phyloP scores from a whole-genome alignment of 2,329 filamentous ascomycete species.

The Aspergillus ochraceoroseus region DNA sequence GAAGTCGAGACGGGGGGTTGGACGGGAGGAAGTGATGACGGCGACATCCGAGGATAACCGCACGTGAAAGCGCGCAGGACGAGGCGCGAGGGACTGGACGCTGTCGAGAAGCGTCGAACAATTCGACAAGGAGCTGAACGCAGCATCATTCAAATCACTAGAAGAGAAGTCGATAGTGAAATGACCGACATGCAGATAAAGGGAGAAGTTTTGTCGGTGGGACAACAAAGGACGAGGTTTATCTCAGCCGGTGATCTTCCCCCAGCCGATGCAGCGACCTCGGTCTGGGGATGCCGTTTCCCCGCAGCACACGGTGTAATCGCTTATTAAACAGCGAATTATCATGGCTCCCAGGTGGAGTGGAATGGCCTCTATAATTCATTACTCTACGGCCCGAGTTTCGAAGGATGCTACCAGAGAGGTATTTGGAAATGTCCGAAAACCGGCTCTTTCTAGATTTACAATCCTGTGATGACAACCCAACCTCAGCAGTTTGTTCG shows the following conservation, averaged over 20 bases:
- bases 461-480: too few relatives aligned
- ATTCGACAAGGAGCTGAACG: constrained; percentile 35
- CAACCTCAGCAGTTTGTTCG: too few relatives aligned
- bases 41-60: constrained; percentile 50
- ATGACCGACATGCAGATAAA: constrained; percentile 1
- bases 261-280: constrained; percentile 12
- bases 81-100: constrained; percentile 24
- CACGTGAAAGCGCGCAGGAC: constrained; percentile 35
- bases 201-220: neutral
- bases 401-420: too few relatives aligned
- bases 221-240: constrained; percentile 1
- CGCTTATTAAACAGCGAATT: neutral
- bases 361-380: too few relatives aligned
- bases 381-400: too few relatives aligned
- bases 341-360: too few relatives aligned
- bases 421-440: neutral
- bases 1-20: constrained; percentile 58
- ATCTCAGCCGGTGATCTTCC: neutral
- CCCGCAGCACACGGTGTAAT: too few relatives aligned
- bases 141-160: constrained; percentile 28
- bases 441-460: neutral
- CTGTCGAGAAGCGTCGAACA: constrained; percentile 30
- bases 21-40: constrained; percentile 48
- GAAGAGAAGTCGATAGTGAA: neutral
- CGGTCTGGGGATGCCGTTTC: constrained; percentile 16